phyloP scores from a whole-genome alignment of 257 asterid species.

The Salvia splendens region DNA sequence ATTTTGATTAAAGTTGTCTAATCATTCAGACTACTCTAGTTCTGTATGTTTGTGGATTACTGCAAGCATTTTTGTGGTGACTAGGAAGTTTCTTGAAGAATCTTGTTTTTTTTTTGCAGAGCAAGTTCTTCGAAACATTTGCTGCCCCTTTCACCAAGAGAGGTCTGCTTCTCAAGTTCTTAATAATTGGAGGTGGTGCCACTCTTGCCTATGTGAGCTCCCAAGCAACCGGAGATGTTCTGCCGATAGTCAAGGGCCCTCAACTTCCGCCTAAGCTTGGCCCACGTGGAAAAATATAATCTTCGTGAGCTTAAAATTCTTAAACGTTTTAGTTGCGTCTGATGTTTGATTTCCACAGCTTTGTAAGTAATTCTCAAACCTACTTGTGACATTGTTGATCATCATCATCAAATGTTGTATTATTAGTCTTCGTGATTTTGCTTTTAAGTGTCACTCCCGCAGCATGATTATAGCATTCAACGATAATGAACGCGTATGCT shows the following conservation, averaged over 20 bases:
- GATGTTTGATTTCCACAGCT: constrained; percentile 42
- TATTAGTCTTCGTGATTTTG: constrained; percentile 18
- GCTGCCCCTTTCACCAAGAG: constrained; percentile 99
- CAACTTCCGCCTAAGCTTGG: constrained; percentile 88
- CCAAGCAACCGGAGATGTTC: constrained; percentile 81
- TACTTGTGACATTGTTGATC: constrained; percentile 37
- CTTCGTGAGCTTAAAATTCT: constrained; percentile 15
- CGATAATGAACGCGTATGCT: background rate
- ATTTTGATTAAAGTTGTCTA: no score
- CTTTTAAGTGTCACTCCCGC: background rate
- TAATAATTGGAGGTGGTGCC: constrained; percentile 89
- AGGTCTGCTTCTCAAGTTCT: constrained; percentile 90
- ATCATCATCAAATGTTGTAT: constrained; percentile 27
- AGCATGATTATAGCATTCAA: background rate
- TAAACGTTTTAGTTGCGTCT: background rate
- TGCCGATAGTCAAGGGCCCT: constrained; percentile 91
- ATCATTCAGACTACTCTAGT: no score
- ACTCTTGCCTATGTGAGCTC: constrained; percentile 82
- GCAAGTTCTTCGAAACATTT: constrained; percentile 96
- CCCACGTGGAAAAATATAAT: constrained; percentile 81
- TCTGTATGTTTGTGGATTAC: no score
- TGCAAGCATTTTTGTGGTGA: background rate
- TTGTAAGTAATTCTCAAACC: constrained; percentile 61
- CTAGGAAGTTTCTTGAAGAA: background rate
- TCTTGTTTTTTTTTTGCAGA: constrained; percentile 43